A percentile compares a stretch with the other conserved stretches of the same genome.
phyloP scores from a whole-genome alignment of 805 yeast genomes.

The Monosporozyma servazzii region DNA sequence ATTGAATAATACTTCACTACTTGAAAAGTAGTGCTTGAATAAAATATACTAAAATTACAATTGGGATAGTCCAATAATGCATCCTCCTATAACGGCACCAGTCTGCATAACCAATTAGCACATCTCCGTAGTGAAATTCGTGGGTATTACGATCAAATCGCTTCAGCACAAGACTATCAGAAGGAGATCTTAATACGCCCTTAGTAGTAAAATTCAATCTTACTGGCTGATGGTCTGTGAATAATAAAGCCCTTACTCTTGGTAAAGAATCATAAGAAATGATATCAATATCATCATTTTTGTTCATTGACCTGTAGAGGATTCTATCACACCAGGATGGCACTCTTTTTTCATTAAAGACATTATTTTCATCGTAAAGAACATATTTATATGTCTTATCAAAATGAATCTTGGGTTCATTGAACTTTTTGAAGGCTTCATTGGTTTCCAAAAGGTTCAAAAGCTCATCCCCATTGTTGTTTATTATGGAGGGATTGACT shows the following conservation, averaged over 20 bases:
- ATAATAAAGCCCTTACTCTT: conserved; percentile 30
- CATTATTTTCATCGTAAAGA: conserved; percentile 34
- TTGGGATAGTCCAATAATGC: conserved; percentile 8
- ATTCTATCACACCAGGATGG: conserved; percentile 94
- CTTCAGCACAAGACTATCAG: neutral
- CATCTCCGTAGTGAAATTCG: conserved; percentile 9
- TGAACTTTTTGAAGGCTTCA: conserved; percentile 47
- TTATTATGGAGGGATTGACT: conserved; percentile 23
- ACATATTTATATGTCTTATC: conserved; percentile 74
- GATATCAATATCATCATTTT: conserved; percentile 12
- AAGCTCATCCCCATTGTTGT: neutral
- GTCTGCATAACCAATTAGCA: conserved; percentile 21
- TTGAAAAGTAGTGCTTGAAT: neutral
- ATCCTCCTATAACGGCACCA: conserved; percentile 12
- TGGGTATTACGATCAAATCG: conserved; percentile 4
- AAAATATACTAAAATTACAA: neutral
- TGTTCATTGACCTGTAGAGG: conserved; percentile 36
- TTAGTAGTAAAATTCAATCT: conserved; percentile 33
- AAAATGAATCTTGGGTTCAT: conserved; percentile 57
- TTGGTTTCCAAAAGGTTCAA: conserved; percentile 19
- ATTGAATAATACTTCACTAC: neutral
- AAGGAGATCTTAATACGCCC: conserved; percentile 4
- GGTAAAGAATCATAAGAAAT: conserved; percentile 41
- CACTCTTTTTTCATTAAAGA: conserved; percentile 47
- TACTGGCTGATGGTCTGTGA: conserved; percentile 82